Evolutionary conservation across 2,329 filamentous ascomycete genomes (phyloP), one percentile per base, ranked within the genome.

Genomic region (Cordyceps militaris): DNA sequence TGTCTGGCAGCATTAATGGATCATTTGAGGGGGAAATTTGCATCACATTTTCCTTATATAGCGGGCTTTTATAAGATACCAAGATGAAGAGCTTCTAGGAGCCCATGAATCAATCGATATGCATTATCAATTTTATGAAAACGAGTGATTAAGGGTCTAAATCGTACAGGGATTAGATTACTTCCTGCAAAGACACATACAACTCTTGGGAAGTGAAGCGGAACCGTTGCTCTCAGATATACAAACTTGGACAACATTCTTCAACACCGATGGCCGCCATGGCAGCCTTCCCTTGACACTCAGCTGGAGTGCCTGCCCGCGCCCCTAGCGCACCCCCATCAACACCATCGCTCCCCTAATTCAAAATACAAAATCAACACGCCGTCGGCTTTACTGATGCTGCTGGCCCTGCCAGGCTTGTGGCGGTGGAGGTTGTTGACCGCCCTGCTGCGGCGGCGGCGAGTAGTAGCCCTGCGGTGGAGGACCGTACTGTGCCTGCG

Each of bases 391-490:
- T 38, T 32, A 48, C 53, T 56, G 32, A n/a, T 5, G 68, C 63
- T 28, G 60, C 60, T 42, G 54, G 48, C 23, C 51, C 21, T 42
- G 51, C 46, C 43, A 56, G 13, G 21, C 38, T 23, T 55, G 52
- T 32, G 11, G 43, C 11, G 53, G 43, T 4, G 53, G 53, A 4
- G 34, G 44, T 19, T 43, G 58, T 47, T 55, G 58, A 24, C 40
- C 55, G 48, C 47, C 58, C 23, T 38, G n/a, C n/a, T n/a, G 63
- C 19, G 61, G 52, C n/a, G 40, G 34, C 21, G 50, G 30, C 43
- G 43, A 47, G 44, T 56, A 56, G 13, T 48, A 49, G 2, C 53
- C 53, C 30, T 46, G 40, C 14, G 53, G 53, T 9, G 53, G 53
- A 9, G 53, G 53, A 14, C 53, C 52, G 8, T 54, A 54, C 21